Conservation (phyloP, 2,329 filamentous ascomycete genomes). For the Xylariaceae sp. region DNA sequence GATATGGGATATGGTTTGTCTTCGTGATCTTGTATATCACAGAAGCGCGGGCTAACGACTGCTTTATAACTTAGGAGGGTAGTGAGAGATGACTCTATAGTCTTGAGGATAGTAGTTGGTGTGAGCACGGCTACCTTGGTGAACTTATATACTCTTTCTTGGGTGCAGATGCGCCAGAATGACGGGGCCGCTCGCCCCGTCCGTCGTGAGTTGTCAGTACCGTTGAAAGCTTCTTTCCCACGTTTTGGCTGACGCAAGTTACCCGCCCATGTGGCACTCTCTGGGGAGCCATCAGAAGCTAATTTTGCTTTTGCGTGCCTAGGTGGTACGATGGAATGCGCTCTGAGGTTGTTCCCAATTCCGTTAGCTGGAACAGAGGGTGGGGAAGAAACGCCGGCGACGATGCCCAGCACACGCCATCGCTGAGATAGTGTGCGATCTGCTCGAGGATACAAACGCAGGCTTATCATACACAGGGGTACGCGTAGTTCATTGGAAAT, state of each 20-base stretch:
- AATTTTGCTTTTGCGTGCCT: background rate
- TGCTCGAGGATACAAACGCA: background rate
- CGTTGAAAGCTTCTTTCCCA: background rate
- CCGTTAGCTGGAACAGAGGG: background rate
- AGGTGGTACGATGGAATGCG: background rate
- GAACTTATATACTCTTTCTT: background rate
- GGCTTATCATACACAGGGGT: background rate
- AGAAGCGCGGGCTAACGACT: background rate
- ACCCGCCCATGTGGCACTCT: background rate
- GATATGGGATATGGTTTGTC: background rate
- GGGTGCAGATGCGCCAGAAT: background rate
- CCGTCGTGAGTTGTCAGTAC: background rate
- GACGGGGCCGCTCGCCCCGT: background rate
- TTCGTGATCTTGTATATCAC: background rate
- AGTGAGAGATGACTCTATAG: too few species aligned
- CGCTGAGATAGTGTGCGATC: background rate
- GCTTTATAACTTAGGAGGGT: conserved; percentile 2
- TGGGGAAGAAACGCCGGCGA: background rate
- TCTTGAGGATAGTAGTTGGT: background rate
- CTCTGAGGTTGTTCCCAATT: background rate
- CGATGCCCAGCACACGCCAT: background rate
- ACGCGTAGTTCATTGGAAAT: background rate
- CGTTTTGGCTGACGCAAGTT: background rate
- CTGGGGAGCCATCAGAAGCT: background rate
- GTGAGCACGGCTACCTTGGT: background rate